Evolutionary conservation across 2,329 filamentous ascomycete species (phyloP), one percentile per base, ranked within the genome.

Genomic region (Penicillium sclerotigenum): DNA sequence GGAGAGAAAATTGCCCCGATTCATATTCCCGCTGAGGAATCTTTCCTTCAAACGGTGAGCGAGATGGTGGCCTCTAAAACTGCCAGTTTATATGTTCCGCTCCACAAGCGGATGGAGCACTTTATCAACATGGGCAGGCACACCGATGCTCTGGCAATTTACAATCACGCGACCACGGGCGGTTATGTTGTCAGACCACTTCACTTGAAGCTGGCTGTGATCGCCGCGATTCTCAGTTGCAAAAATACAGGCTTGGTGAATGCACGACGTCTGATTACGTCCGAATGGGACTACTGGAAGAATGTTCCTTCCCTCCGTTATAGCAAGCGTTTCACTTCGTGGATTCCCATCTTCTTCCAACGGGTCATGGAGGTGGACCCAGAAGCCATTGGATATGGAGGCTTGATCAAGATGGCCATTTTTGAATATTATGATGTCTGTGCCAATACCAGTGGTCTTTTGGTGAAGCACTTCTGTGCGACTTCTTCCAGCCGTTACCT

Each of bases 401-500:
- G 71, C 28, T 54, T 71, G 16, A 52, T 73, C 45, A 71, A 75
- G 41, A 60, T 72, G 58, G 73, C 71, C 1, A 57, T 76, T 11
- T 68, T 76, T 33, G 70, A 71, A 34, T 76, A 74, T 54, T 76
- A 76, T 55, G 60, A 66, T n/a, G 52, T 76, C 6, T 74, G 72
- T 54, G 68, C 66, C 59, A 65, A 67, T 14, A 65, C 64, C 11
- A 68, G 70, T 29, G 58, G 59, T 10, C 59, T 74, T 49, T 63
- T 52, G 10, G 65, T 75, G 53, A 76, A 75, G 52, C 72, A 76
- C 45, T 68, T 73, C 42, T 66, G 71, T n/a, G 65, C 68, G 9
- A 60, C 64, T 13, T 58, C 69, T 3, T 64, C 68, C 18, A 64
- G 66, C 49, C 61, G 65, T 26, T 66, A 64, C 18, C 52, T 75